These are phyloP conservation scores for Sodiomyces alkalinus DNA, from an alignment of 2,329 filamentous ascomycete genomes.

Conservation along the genomic window DNA sequence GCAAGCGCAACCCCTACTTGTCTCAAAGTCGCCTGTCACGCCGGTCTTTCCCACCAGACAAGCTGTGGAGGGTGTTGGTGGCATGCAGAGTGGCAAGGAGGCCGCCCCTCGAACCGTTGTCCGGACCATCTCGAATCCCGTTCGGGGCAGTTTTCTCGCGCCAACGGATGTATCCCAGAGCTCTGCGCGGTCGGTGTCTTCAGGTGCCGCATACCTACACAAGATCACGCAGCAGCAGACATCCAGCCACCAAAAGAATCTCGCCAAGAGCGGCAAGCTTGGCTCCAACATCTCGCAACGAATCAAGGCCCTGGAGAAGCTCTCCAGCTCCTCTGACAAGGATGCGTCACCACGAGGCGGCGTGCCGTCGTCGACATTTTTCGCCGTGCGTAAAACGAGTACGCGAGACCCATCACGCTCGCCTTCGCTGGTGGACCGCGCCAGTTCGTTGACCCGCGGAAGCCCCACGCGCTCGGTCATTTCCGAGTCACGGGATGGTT, in stretches of 20 bases:
- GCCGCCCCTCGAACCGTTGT: constrained; percentile 22
- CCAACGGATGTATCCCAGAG: constrained; percentile 30
- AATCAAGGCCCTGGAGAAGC: constrained; percentile 82
- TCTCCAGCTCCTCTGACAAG: constrained; percentile 32
- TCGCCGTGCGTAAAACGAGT: constrained; percentile 36
- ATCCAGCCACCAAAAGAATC: constrained; percentile 20
- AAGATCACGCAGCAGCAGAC: constrained; percentile 35
- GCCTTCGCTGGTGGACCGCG: constrained; percentile 28
- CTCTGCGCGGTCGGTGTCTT: constrained; percentile 37
- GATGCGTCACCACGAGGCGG: constrained; percentile 10
- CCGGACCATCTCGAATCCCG: constrained; percentile 20
- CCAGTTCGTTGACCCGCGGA: constrained; percentile 21
- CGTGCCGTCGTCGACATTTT: constrained; percentile 37
- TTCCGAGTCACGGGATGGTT: constrained; percentile 27
- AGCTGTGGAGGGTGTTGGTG: constrained; percentile 7
- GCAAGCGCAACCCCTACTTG: constrained; percentile 65
- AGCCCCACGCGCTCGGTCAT: constrained; percentile 20
- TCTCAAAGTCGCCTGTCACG: constrained; percentile 71
- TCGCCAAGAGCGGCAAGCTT: constrained; percentile 64
- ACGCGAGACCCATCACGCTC: constrained; percentile 26
- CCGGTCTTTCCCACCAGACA: constrained; percentile 34
- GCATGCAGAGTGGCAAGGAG: constrained; percentile 5
- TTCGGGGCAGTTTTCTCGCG: constrained; percentile 27
- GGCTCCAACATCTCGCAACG: constrained; percentile 86
- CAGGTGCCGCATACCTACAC: constrained; percentile 39